Base-by-base conservation (phyloP, 1,139 yeast species). In the Suhomyces choctaworum region DNA sequence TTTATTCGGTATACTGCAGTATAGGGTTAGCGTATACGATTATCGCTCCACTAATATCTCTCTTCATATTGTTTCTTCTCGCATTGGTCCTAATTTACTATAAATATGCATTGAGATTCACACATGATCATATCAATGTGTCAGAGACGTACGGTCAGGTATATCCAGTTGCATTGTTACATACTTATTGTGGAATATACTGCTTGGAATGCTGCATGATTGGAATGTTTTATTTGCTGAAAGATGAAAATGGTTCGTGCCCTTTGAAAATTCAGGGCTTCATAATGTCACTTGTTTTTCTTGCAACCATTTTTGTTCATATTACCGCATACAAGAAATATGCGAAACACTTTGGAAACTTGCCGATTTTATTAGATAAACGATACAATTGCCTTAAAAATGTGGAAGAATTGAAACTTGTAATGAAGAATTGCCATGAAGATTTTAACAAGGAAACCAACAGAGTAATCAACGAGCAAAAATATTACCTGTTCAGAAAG, bases 1-100 rank as follows among this genome's bases (percentile, higher is more conserved):
- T 79, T 0, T 82, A 82, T 46, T 79, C 96, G 1, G 81, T 85
- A 4, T 71, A 85, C 47, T 90, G 83, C 0, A 76, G 87, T 7
- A 86, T 89, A 40, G 87, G 92, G 0, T 59, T 89, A 21, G 79
- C 85, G 0, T 88, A 86, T 50, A 74, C 88, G 5, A 76, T 87
- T 4, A 76, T 89, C 7, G 80, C 95, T 0, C 97, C 97, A 1
- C 48, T 87, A 37, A 83, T 89, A 3, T 66, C 85, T 4, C 55
- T 85, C 0, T 78, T 84, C 46, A 70, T 86, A 23, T 62, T 78
- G 5, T 55, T 83, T 39, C 70, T 88, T 2, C 76, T 87, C 36
- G 49, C 64, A 1, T 56, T 85, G 45, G 73, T 80, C 8, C 66
- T 78, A 42, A 47, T 80, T 15, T 81, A 90, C 12, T 85, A 78